These are phyloP conservation scores for Pythium apleroticum DNA, from an alignment of 352 stramenopile species.

Conservation along the genomic window DNA sequence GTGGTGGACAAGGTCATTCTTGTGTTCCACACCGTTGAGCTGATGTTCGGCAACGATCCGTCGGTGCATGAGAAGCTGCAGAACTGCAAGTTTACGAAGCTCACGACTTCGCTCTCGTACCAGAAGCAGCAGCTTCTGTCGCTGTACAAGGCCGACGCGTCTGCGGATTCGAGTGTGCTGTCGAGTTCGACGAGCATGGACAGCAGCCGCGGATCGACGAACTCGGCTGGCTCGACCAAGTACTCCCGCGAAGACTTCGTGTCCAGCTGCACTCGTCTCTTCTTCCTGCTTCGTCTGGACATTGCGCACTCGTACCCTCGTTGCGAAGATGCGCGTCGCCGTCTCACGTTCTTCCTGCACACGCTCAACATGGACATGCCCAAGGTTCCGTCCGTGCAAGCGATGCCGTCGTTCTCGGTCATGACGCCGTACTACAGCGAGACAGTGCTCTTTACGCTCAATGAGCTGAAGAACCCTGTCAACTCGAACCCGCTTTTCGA, in stretches of 20 bases:
- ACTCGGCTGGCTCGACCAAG: conserved; percentile 29
- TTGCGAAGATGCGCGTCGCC: conserved; percentile 79
- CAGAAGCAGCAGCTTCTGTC: conserved; percentile 70
- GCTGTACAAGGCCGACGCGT: conserved; percentile 66
- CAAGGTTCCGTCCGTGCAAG: conserved; percentile 64
- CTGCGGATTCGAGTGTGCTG: conserved; percentile 56
- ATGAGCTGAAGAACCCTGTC: conserved; percentile 85
- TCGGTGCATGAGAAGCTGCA: conserved; percentile 48
- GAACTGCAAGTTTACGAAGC: conserved; percentile 59
- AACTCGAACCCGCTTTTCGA: conserved; percentile 81
- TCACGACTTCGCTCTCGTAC: conserved; percentile 54
- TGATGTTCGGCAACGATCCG: conserved; percentile 56
- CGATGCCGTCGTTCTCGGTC: conserved; percentile 87
- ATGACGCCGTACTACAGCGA: conserved; percentile 90
- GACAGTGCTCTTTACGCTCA: conserved; percentile 82
- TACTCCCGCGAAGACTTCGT: conserved; percentile 69
- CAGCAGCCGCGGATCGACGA: conserved; percentile 21
- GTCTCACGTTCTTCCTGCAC: conserved; percentile 88
- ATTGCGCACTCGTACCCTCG: conserved; percentile 69
- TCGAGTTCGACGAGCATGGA: conserved; percentile 19
- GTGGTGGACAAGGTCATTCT: conserved; percentile 55
- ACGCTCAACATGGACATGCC: conserved; percentile 86
- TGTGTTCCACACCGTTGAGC: conserved; percentile 46
- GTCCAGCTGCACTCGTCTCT: conserved; percentile 73
- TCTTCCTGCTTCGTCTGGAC: conserved; percentile 77